phyloP scores from a whole-genome alignment of 805 yeast genomes.

The Starmerella khaoyaiensis region DNA sequence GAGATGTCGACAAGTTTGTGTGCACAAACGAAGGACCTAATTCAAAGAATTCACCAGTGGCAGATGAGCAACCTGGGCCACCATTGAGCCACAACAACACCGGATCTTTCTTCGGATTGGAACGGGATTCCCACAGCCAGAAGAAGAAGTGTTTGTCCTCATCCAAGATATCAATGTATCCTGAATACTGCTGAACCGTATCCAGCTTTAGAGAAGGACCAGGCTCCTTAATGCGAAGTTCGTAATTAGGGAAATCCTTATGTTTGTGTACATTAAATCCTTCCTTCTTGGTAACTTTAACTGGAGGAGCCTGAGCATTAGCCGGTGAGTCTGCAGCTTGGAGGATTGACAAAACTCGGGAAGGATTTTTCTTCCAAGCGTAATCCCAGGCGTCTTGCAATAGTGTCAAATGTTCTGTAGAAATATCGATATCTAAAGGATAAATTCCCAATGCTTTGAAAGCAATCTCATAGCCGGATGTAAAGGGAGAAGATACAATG shows the following conservation, averaged over 20 bases:
- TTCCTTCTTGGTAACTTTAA: slow-evolving; percentile 7
- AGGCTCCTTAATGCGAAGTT: slow-evolving; percentile 54
- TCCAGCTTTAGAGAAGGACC: slow-evolving; percentile 57
- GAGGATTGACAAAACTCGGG: slow-evolving; percentile 3
- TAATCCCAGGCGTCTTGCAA: slow-evolving; percentile 9
- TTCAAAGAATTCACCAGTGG: slow-evolving; percentile 86
- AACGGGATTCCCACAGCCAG: slow-evolving; percentile 78
- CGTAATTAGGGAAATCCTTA: slow-evolving; percentile 31
- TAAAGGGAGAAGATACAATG: too few relatives aligned
- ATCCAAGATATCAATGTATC: slow-evolving; percentile 62
- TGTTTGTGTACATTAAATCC: slow-evolving; percentile 12
- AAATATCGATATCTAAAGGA: not conserved
- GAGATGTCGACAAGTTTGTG: slow-evolving; percentile 54
- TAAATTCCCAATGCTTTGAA: slow-evolving; percentile 2
- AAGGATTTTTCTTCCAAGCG: slow-evolving; percentile 7
- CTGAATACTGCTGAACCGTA: slow-evolving; percentile 63
- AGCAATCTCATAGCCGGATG: slow-evolving; percentile 11
- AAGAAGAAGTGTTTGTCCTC: slow-evolving; percentile 88
- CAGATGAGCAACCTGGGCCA: slow-evolving; percentile 94
- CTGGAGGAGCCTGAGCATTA: slow-evolving; percentile 13
- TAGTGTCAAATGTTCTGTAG: slow-evolving; percentile 1
- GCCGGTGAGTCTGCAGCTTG: slow-evolving; percentile 6
- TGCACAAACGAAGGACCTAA: slow-evolving; percentile 79
- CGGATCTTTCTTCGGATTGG: slow-evolving; percentile 77
- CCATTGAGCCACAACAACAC: slow-evolving; percentile 86